Evolutionary conservation across 2,329 filamentous ascomycete genomes (phyloP), one percentile per base, ranked within the genome.

Genomic region (Thelonectria blattea): DNA sequence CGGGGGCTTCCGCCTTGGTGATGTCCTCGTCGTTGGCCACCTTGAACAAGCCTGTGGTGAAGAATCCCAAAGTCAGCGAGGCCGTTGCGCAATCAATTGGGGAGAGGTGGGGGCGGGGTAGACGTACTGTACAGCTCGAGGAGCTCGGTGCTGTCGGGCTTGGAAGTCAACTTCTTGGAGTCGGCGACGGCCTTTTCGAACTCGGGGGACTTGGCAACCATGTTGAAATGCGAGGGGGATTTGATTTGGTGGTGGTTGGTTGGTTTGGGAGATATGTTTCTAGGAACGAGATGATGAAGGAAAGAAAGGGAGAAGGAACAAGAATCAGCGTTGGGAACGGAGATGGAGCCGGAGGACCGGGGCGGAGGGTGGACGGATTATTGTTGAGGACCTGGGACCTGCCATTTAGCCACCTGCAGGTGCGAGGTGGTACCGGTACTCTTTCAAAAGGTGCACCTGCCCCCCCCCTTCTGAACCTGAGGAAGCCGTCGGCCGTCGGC

Each of bases 121-220:
- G n/a, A n/a, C 24, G 61, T 73, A 86, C 84, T 83, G 72, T 87
- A 87, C 68, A 87, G 79, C 71, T 87, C 78, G 69, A 92, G 85
- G 49, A 91, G 81, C 65, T 91, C 85, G 18, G 86, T 81, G 78
- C 86, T 85, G 72, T 67, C 74, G 54, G 88, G 88, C 83, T 88
- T 89, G 66, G 79, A 75, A 68, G 84, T 85, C 65, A 91, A 82
- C 83, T 90, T 88, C 78, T 86, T 86, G 78, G 84, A 87, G 78
- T 91, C 88, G 66, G 72, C 74, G 69, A 83, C 80, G 63, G 88
- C 88, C 75, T 78, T 80, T 66, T 85, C 69, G 79, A 87, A 88
- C 60, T 78, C 80, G 55, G 75, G 73, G 68, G 71, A 78, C 69
- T 76, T 76, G 66, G 72, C 60, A 71, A 76, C 74, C 80, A 83